Conservation (phyloP, 345 rosid genomes). For the Euphorbia tirucalli region DNA sequence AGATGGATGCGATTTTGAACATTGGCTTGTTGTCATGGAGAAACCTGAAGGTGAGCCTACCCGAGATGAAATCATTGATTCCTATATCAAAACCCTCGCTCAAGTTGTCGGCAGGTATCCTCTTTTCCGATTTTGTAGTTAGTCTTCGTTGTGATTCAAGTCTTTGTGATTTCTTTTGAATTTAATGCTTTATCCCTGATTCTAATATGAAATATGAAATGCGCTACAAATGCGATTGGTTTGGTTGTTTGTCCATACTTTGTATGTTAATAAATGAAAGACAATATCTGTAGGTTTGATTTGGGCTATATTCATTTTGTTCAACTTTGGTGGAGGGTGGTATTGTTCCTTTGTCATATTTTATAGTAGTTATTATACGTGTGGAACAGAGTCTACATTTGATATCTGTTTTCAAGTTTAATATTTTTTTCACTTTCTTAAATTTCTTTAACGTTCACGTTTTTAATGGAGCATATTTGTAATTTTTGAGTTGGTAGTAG, state of each 20-base stretch:
- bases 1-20: slow-evolving; percentile 91
- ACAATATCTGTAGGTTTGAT: neutral
- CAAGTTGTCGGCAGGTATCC: slow-evolving; percentile 65
- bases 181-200: neutral
- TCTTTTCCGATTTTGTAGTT: neutral
- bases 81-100: slow-evolving; percentile 71
- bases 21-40: slow-evolving; percentile 90
- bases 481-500: neutral
- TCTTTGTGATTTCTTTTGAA: neutral
- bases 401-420: neutral
- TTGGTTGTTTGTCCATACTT: neutral
- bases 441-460: neutral
- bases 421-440: neutral
- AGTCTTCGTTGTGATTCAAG: neutral
- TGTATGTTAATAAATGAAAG: neutral
- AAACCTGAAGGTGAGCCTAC: slow-evolving; percentile 61
- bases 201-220: neutral
- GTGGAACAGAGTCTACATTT: no score
- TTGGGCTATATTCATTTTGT: neutral
- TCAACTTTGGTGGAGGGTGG: neutral
- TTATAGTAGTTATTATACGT: neutral
- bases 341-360: neutral
- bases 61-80: slow-evolving; percentile 81
- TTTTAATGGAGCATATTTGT: neutral
- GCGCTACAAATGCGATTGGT: neutral